Conservation (phyloP, 768 basidiomycete genomes). For the Leccinellum luteum region DNA sequence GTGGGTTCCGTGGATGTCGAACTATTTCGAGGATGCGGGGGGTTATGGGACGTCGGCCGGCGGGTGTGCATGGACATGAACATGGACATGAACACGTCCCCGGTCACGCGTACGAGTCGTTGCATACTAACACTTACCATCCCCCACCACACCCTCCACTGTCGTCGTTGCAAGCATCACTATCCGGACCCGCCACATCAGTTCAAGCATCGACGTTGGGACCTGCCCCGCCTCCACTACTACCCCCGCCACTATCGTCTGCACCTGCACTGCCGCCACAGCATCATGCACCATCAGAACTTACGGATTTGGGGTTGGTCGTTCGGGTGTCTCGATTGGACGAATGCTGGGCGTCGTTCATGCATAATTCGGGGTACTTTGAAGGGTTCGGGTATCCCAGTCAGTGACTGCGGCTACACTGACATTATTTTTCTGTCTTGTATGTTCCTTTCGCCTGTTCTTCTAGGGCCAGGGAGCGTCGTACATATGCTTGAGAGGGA, state of each 20-base stretch:
- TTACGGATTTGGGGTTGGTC: conserved; percentile 61
- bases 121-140: conserved; percentile 3
- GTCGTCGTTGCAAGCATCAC: background rate
- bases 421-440: too few relatives aligned
- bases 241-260: background rate
- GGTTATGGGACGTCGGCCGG: background rate
- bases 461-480: conserved; percentile 51
- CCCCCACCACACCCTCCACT: background rate
- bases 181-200: background rate
- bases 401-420: too few relatives aligned
- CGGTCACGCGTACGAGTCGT: background rate
- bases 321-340: conserved; percentile 53
- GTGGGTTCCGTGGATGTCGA: conserved; percentile 14
- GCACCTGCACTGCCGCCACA: background rate
- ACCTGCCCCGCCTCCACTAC: background rate
- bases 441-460: too few relatives aligned
- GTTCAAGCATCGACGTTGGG: too few relatives aligned
- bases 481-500: conserved; percentile 50
- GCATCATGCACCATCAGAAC: conserved; percentile 36
- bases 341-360: conserved; percentile 60
- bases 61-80: background rate
- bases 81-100: background rate
- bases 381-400: too few relatives aligned
- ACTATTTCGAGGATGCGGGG: background rate
- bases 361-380: conserved; percentile 53